These are phyloP conservation scores for Limonium bicolor DNA, from an alignment of 148 eudicot genomes.

Conservation along the genomic window DNA sequence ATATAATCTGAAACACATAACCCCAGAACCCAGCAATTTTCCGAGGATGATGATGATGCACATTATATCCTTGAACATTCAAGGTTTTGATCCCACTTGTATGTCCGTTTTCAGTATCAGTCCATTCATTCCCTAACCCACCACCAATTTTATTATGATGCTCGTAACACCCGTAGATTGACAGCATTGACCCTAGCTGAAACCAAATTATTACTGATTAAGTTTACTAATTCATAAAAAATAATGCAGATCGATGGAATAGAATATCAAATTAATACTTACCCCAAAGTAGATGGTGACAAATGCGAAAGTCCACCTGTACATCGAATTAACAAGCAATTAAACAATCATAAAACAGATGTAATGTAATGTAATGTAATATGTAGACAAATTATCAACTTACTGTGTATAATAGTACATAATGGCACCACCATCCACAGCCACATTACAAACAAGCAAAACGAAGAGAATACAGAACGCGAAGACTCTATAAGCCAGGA, in stretches of 20 bases:
- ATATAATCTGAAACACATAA: conserved; percentile 58
- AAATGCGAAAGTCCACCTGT: conserved; percentile 86
- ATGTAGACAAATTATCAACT: conserved; percentile 9
- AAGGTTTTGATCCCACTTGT: conserved; percentile 9
- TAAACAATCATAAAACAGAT: background rate
- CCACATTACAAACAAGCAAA: conserved; percentile 30
- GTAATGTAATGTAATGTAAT: background rate
- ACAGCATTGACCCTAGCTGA: conserved; percentile 67
- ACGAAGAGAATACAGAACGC: conserved; percentile 43
- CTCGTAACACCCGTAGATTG: conserved; percentile 60
- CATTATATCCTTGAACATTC: conserved; percentile 9
- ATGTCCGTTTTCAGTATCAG: conserved; percentile 38
- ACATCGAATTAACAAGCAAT: background rate
- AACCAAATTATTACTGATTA: background rate
- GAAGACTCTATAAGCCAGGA: conserved; percentile 43
- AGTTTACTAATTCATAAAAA: background rate
- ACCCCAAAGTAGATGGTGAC: conserved; percentile 89
- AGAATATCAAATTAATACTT: conserved; percentile 7
- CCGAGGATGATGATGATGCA: conserved; percentile 16
- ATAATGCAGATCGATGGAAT: background rate
- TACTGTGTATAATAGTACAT: conserved; percentile 75
- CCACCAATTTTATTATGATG: conserved; percentile 31
- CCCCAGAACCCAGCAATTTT: conserved; percentile 61
- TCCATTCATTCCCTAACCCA: conserved; percentile 18
- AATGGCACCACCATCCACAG: conserved; percentile 32